A percentile compares a stretch with the other conserved stretches of the same genome.
Evolutionary conservation across 1,139 yeast species (phyloP).

Genomic region (Geotrichum bryndzae): DNA sequence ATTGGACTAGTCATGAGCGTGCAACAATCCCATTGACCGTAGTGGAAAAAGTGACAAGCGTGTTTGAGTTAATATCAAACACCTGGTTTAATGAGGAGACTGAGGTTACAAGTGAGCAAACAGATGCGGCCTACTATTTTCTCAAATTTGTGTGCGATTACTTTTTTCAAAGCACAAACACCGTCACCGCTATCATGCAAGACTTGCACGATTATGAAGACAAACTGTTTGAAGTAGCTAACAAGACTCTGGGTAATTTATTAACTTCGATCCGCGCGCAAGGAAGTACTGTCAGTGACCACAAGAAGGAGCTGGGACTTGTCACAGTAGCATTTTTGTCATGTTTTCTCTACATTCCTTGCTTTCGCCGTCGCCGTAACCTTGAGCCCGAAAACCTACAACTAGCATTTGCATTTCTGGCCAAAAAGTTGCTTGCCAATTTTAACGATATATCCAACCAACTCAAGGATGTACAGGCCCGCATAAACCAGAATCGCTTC

Average conservation of each 20-base stretch:
- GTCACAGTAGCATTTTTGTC: background rate
- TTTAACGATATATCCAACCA: constrained; percentile 1
- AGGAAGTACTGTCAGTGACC: background rate
- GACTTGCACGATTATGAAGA: background rate
- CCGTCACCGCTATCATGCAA: background rate
- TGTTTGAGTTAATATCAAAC: background rate
- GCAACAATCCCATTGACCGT: background rate
- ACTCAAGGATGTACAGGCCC: background rate
- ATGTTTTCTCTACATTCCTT: background rate
- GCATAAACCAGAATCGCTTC: background rate
- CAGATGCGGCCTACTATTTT: constrained; percentile 4
- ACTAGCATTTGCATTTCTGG: background rate
- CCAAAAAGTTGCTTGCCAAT: constrained; percentile 3
- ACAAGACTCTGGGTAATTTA: background rate
- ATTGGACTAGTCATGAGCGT: background rate
- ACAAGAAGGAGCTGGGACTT: background rate
- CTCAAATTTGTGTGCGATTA: constrained; percentile 7
- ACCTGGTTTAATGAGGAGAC: background rate
- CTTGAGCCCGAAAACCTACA: background rate
- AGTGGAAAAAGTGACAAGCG: background rate
- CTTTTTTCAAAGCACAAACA: constrained; percentile 2
- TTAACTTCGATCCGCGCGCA: background rate
- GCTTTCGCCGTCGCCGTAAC: background rate
- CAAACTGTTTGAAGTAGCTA: background rate
- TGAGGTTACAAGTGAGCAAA: constrained; percentile 9